Percentiles rank a stretch among this genome's conserved stretches.
phyloP scores from a whole-genome alignment of 441 rosid genomes.

The Theobroma grandiflorum region DNA sequence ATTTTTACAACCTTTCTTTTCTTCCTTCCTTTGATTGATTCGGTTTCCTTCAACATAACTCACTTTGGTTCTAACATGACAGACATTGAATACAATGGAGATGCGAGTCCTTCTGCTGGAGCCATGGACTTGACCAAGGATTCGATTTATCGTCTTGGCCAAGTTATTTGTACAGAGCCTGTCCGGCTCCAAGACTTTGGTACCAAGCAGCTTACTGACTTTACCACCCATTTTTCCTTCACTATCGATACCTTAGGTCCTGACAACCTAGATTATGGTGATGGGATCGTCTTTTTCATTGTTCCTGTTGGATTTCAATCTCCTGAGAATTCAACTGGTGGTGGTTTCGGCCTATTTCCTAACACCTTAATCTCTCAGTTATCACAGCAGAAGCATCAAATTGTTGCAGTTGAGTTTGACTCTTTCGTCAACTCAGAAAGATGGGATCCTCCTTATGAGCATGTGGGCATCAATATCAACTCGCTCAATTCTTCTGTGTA shows the following conservation, averaged over 20 bases:
- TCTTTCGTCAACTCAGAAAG: conserved; percentile 28
- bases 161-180: conserved; percentile 42
- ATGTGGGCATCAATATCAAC: conserved; percentile 53
- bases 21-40: not conserved
- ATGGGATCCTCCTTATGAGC: conserved; percentile 59
- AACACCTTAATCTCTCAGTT: conserved; percentile 30
- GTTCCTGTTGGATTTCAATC: conserved; percentile 42
- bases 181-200: conserved; percentile 51
- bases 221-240: conserved; percentile 52
- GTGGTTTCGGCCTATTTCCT: conserved; percentile 45
- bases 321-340: conserved; percentile 53
- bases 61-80: not conserved
- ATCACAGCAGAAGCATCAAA: conserved; percentile 20
- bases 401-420: conserved; percentile 52
- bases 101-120: conserved; percentile 36
- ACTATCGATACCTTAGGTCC: conserved; percentile 32
- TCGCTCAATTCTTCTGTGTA: conserved; percentile 40
- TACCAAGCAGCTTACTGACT: conserved; percentile 42
- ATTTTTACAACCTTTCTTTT: not conserved
- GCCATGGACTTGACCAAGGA: conserved; percentile 25
- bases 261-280: conserved; percentile 17
- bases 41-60: conserved; percentile 2
- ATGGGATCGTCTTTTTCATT: conserved; percentile 57
- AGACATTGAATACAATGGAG: conserved; percentile 29
- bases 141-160: conserved; percentile 47